phyloP scores from a whole-genome alignment of 2,329 filamentous ascomycete species.

The Coleophoma eucalyptorum region DNA sequence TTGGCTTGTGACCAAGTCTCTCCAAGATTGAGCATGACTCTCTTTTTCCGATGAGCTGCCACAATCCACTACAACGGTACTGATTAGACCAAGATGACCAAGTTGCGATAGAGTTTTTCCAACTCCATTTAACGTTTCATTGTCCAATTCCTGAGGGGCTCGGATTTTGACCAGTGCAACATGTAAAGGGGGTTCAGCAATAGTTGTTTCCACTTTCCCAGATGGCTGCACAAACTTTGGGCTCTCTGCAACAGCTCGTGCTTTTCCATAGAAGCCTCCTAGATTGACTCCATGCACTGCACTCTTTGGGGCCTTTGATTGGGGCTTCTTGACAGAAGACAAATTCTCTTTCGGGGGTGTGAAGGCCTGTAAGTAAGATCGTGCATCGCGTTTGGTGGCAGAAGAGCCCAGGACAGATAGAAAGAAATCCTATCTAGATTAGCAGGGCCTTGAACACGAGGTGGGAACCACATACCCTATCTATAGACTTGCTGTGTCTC shows the following conservation, averaged over 20 bases:
- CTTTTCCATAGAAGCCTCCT: slow-evolving; percentile 55
- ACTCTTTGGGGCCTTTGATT: slow-evolving; percentile 15
- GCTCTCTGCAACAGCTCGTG: slow-evolving; percentile 52
- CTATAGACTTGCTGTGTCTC: slow-evolving; percentile 41
- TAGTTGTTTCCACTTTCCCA: slow-evolving; percentile 19
- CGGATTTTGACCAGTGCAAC: slow-evolving; percentile 84
- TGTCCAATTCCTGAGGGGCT: slow-evolving; percentile 65
- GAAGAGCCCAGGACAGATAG: slow-evolving; percentile 83
- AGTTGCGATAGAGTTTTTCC: slow-evolving; percentile 83
- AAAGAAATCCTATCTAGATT: slow-evolving; percentile 67
- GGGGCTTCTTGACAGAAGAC: slow-evolving; percentile 1
- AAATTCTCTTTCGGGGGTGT: slow-evolving; percentile 37
- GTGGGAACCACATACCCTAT: slow-evolving; percentile 37
- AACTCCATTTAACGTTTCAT: slow-evolving; percentile 68
- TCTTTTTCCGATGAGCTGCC: slow-evolving; percentile 27
- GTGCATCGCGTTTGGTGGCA: slow-evolving; percentile 88
- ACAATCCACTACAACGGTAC: slow-evolving; percentile 80
- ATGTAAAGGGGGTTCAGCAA: slow-evolving; percentile 47
- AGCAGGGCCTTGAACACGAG: neutral
- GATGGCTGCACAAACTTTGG: slow-evolving; percentile 55
- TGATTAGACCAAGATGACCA: slow-evolving; percentile 73
- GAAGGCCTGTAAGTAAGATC: slow-evolving; percentile 87
- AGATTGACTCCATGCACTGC: slow-evolving; percentile 50
- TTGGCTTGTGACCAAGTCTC: slow-evolving; percentile 53
- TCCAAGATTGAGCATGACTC: slow-evolving; percentile 26